Percentiles rank a stretch among this genome's conserved stretches.
Evolutionary conservation across 2,329 filamentous ascomycete species (phyloP).

Genomic region (Stachybotrys echinatus): DNA sequence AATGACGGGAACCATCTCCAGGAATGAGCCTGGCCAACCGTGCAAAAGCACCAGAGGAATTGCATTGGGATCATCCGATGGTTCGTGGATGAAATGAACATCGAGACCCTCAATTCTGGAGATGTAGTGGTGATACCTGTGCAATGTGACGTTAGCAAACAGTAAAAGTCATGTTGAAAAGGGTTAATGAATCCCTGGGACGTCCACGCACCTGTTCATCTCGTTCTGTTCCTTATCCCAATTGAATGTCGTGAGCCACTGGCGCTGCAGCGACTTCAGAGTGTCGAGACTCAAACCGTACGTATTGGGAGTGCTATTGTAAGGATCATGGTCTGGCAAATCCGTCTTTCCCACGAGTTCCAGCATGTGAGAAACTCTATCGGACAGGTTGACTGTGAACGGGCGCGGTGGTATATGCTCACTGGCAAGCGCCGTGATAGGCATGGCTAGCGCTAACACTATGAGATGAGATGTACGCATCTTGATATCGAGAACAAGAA

Average conservation of each 20-base stretch:
- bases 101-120: constrained; percentile 13
- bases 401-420: constrained; percentile 3
- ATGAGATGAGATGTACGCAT: background rate
- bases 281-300: constrained; percentile 8
- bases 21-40: constrained; percentile 39
- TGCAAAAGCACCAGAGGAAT: constrained; percentile 36
- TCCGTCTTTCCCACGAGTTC: constrained; percentile 8
- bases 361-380: constrained; percentile 7
- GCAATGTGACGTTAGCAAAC: no score
- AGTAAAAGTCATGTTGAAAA: no score
- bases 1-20: constrained; percentile 29
- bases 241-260: constrained; percentile 12
- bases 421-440: background rate
- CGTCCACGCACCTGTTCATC: constrained; percentile 9
- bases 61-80: constrained; percentile 13
- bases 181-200: background rate
- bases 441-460: background rate
- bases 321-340: constrained; percentile 4
- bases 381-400: constrained; percentile 7
- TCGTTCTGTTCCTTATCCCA: constrained; percentile 11
- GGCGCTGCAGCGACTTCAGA: constrained; percentile 5
- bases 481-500: background rate
- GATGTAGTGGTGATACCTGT: constrained; percentile 8
- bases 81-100: constrained; percentile 18
- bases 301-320: constrained; percentile 1